Evolutionary conservation across 2,329 filamentous ascomycete genomes (phyloP).

Genomic region (Orbilia javanica): DNA sequence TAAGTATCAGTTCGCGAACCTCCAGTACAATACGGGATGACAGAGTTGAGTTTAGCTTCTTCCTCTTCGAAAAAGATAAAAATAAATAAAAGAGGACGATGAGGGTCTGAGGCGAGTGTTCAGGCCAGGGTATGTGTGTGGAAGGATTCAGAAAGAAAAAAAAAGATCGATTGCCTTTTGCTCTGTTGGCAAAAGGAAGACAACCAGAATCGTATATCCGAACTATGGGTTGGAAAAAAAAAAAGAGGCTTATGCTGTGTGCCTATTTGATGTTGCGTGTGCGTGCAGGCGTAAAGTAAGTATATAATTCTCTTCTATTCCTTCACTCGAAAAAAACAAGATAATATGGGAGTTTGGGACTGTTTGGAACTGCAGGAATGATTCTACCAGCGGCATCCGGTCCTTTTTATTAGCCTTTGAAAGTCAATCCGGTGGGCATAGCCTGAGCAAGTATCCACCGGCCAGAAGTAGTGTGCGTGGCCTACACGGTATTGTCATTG

Average conservation of each 20-base stretch:
- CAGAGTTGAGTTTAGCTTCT: constrained; percentile 56
- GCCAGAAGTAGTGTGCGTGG: constrained; percentile 54
- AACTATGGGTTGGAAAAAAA: neutral
- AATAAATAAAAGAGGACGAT: constrained; percentile 9
- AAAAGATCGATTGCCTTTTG: constrained; percentile 8
- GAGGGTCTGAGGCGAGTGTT: constrained; percentile 40
- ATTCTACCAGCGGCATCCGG: constrained; percentile 21
- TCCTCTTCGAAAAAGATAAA: constrained; percentile 33
- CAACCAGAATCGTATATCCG: constrained; percentile 25
- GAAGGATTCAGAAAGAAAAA: constrained; percentile 16
- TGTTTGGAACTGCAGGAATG: constrained; percentile 18
- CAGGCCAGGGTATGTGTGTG: constrained; percentile 38
- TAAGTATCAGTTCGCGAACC: constrained; percentile 47
- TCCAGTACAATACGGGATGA: constrained; percentile 25
- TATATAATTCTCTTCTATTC: constrained; percentile 35
- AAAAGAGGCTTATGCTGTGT: constrained; percentile 20
- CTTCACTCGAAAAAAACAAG: constrained; percentile 27
- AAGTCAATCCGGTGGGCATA: constrained; percentile 40
- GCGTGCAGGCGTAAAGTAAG: constrained; percentile 15
- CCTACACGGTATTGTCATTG: constrained; percentile 38
- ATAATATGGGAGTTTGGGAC: constrained; percentile 5
- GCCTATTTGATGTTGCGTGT: constrained; percentile 9
- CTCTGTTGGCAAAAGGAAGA: constrained; percentile 43
- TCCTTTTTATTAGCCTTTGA: constrained; percentile 54
- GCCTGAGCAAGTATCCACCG: constrained; percentile 20